Percentiles rank a stretch among this genome's conserved stretches.
phyloP scores from a whole-genome alignment of 768 basidiomycete genomes.

The Mycena galopus region DNA sequence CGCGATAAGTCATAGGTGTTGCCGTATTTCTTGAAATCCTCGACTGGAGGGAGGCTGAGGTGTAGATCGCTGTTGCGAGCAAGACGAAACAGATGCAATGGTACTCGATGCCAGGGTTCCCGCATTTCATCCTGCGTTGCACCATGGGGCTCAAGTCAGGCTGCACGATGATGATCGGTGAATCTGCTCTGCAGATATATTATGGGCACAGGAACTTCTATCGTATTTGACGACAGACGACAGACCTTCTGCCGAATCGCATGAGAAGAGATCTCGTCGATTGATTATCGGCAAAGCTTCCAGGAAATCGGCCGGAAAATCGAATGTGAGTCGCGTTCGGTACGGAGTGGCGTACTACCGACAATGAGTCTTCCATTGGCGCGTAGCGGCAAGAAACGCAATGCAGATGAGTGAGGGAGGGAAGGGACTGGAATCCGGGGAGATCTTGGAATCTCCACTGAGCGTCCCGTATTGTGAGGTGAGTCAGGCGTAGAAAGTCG shows the following conservation, averaged over 20 bases:
- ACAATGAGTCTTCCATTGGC: neutral
- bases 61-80: slow-evolving; percentile 17
- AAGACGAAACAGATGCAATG: slow-evolving; percentile 7
- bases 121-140: neutral
- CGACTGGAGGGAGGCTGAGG: slow-evolving; percentile 15
- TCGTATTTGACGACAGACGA: neutral
- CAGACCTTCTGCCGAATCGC: neutral
- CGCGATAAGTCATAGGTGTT: neutral
- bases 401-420: slow-evolving; percentile 30
- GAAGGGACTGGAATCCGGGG: slow-evolving; percentile 11
- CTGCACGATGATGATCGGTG: slow-evolving; percentile 9
- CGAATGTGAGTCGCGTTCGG: slow-evolving; percentile 25
- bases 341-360: slow-evolving; percentile 8
- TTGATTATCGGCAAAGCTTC: slow-evolving; percentile 5
- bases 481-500: slow-evolving; percentile 19
- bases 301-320: slow-evolving; percentile 8
- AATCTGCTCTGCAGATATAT: neutral
- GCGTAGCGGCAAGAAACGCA: neutral
- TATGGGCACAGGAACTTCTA: neutral
- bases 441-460: slow-evolving; percentile 13
- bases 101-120: slow-evolving; percentile 11
- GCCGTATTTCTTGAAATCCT: slow-evolving; percentile 20
- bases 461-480: slow-evolving; percentile 12
- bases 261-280: neutral
- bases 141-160: slow-evolving; percentile 3